Percentiles rank a stretch among this genome's conserved stretches.
Evolutionary conservation across 192 early-diverging fungal species (phyloP).

Genomic region (Cladochytrium replicatum): DNA sequence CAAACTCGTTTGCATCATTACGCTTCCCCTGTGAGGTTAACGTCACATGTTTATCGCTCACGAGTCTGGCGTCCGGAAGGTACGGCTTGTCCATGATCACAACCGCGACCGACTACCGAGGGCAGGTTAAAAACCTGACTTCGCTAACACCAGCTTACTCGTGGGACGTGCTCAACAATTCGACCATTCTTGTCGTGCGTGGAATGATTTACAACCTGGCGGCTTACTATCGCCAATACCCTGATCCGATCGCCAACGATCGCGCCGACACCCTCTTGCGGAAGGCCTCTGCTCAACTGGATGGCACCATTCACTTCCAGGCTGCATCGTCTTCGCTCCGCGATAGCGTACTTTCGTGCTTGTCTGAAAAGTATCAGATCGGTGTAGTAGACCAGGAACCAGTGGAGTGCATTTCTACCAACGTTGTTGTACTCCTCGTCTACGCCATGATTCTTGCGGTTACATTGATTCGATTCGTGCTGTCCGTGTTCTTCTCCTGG

Average conservation of each 20-base stretch:
- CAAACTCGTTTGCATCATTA: background rate
- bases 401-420: slow-evolving; percentile 17
- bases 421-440: slow-evolving; percentile 20
- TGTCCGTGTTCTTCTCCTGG: slow-evolving; percentile 40
- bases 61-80: background rate
- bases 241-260: slow-evolving; percentile 7
- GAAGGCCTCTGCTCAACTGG: no score
- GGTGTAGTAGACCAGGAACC: slow-evolving; percentile 16
- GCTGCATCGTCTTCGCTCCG: no score
- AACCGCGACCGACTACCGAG: background rate
- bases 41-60: background rate
- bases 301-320: no score
- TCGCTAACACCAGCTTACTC: background rate
- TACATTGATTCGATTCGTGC: slow-evolving; percentile 27
- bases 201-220: background rate
- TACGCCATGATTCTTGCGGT: slow-evolving; percentile 24
- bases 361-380: slow-evolving; percentile 12
- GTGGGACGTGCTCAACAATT: background rate
- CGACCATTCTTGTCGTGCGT: background rate
- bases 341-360: no score
- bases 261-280: slow-evolving; percentile 41
- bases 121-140: background rate
- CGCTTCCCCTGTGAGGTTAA: background rate
- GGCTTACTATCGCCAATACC: background rate
- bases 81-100: background rate